phyloP scores from a whole-genome alignment of 75 land plant species.

The Cryptomeria japonica region DNA sequence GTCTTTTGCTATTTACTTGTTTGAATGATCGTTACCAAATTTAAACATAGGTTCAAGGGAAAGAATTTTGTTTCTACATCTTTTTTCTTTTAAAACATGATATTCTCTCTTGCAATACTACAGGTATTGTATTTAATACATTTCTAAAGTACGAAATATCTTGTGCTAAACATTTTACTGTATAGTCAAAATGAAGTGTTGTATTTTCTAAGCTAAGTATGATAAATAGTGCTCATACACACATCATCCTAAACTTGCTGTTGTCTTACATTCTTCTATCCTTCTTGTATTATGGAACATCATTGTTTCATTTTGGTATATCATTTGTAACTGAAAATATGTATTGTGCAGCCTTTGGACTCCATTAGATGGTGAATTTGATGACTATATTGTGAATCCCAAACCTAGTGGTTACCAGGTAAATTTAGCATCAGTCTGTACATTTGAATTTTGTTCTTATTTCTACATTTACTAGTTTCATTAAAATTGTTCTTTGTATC shows the following conservation, averaged over 20 bases:
- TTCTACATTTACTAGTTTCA: neutral
- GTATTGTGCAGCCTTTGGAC: slow-evolving; percentile 79
- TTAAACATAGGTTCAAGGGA: neutral
- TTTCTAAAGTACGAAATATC: neutral
- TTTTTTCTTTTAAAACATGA: neutral
- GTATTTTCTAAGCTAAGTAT: neutral
- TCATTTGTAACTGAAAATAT: neutral
- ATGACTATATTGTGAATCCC: slow-evolving; percentile 97
- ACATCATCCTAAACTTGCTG: neutral
- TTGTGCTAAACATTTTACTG: neutral
- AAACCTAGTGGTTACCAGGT: slow-evolving; percentile 99
- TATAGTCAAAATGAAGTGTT: neutral
- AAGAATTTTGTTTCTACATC: neutral
- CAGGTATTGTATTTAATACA: neutral
- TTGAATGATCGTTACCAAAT: neutral
- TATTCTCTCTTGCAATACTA: neutral
- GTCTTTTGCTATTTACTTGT: neutral
- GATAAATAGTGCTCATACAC: neutral
- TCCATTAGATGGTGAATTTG: slow-evolving; percentile 95
- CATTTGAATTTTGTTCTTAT: neutral
- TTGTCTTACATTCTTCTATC: neutral
- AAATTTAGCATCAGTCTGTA: neutral
- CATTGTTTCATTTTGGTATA: neutral
- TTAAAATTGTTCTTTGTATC: neutral
- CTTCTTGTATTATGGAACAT: neutral